phyloP scores from a whole-genome alignment of 1,284 basidiomycete species.

The Ustilago vetiveriae region DNA sequence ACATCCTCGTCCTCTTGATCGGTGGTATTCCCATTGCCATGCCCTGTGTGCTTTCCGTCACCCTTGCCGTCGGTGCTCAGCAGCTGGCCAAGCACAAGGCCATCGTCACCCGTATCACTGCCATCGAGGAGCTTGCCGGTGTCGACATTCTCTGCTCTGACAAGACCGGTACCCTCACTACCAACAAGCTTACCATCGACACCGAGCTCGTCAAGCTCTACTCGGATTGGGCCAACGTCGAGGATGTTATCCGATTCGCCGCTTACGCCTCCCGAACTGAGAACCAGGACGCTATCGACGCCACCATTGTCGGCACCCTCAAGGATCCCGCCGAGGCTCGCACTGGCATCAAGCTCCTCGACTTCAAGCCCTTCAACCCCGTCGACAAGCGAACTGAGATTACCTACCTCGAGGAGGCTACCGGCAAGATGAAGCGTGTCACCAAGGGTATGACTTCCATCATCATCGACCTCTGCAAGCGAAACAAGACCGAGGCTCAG shows the following conservation, averaged over 20 bases:
- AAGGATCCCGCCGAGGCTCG: constrained; percentile 77
- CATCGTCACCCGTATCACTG: constrained; percentile 95
- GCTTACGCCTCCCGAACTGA: constrained; percentile 96
- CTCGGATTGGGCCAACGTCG: constrained; percentile 80
- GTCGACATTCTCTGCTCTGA: constrained; percentile 97
- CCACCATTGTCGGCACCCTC: constrained; percentile 83
- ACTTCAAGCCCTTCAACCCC: constrained; percentile 99
- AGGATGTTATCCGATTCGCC: constrained; percentile 90
- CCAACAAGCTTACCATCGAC: constrained; percentile 96
- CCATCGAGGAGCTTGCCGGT: constrained; percentile 90
- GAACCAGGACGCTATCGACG: constrained; percentile 97
- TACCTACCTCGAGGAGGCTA: constrained; percentile 91
- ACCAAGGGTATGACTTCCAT: constrained; percentile 99
- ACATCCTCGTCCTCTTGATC: constrained; percentile 98
- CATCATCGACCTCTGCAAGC: constrained; percentile 83
- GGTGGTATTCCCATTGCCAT: constrained; percentile 97
- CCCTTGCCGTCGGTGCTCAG: constrained; percentile 92
- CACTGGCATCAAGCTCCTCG: constrained; percentile 89
- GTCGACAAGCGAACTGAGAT: constrained; percentile 99
- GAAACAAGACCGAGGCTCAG: constrained; percentile 91
- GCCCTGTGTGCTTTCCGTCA: constrained; percentile 96
- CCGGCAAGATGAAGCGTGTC: constrained; percentile 94
- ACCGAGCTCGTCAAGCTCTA: constrained; percentile 90
- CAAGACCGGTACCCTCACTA: constrained; percentile 96
- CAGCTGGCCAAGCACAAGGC: constrained; percentile 93